Percentiles rank a stretch among this genome's conserved stretches.
Evolutionary conservation across 805 yeast species (phyloP).

Genomic region (Yamadazyma olivae): DNA sequence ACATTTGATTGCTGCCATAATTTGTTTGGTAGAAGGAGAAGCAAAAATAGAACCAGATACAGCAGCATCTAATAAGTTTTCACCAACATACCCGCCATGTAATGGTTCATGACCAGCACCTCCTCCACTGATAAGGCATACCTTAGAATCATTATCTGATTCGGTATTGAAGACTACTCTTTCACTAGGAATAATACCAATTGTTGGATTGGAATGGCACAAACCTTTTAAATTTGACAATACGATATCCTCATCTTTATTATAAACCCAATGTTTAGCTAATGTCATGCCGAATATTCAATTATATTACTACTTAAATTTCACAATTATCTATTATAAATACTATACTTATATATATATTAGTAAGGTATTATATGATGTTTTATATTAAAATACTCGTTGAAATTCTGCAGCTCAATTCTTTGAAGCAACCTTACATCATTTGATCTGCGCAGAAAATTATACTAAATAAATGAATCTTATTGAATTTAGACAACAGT

Average conservation of each 20-base stretch:
- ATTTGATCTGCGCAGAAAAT: too few relatives aligned
- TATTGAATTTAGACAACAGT: too few relatives aligned
- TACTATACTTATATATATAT: too few relatives aligned
- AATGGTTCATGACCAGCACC: constrained; percentile 96
- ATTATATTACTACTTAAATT: too few relatives aligned
- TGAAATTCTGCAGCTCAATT: too few relatives aligned
- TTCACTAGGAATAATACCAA: constrained; percentile 53
- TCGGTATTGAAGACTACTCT: constrained; percentile 49
- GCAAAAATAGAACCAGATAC: constrained; percentile 93
- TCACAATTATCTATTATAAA: too few relatives aligned
- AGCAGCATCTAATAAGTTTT: constrained; percentile 79
- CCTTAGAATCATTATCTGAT: constrained; percentile 45
- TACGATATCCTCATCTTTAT: constrained; percentile 42
- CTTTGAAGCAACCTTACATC: too few relatives aligned
- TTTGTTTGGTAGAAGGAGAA: constrained; percentile 91
- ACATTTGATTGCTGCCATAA: constrained; percentile 66
- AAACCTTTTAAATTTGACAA: constrained; percentile 50
- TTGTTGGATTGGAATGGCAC: constrained; percentile 51
- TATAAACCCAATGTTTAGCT: constrained; percentile 48
- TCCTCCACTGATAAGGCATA: constrained; percentile 83
- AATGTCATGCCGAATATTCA: too few relatives aligned
- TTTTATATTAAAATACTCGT: too few relatives aligned
- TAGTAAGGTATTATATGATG: too few relatives aligned
- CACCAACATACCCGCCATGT: constrained; percentile 89
- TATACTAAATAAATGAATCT: too few relatives aligned